phyloP scores from a whole-genome alignment of 306 rosid genomes.

The Prunus persica region DNA sequence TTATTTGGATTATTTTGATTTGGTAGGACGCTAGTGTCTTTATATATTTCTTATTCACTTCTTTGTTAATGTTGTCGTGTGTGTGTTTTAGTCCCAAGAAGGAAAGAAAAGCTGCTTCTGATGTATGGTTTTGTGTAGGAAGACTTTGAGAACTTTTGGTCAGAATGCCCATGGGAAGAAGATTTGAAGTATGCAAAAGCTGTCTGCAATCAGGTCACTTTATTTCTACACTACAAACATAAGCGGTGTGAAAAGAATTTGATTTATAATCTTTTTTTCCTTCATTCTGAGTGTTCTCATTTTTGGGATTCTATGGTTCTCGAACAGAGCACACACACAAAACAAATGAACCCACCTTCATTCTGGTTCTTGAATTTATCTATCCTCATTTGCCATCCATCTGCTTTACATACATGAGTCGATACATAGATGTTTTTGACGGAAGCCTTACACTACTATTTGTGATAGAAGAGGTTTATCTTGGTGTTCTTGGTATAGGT shows the following conservation, averaged over 20 bases:
- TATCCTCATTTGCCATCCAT: background rate
- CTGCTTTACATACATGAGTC: background rate
- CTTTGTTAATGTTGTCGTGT: too few species aligned
- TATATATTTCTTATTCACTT: too few species aligned
- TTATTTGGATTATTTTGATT: background rate
- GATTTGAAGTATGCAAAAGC: conserved; percentile 81
- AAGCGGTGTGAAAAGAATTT: background rate
- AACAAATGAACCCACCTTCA: background rate
- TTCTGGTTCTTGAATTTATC: background rate
- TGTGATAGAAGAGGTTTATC: background rate
- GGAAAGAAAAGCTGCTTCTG: background rate
- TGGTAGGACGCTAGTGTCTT: background rate
- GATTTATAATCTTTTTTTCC: background rate
- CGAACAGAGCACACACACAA: background rate
- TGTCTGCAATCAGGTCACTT: conserved; percentile 71
- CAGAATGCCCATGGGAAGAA: conserved; percentile 96
- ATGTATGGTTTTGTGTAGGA: conserved; percentile 58
- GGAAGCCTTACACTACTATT: background rate
- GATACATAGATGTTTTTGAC: background rate
- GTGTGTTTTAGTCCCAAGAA: background rate
- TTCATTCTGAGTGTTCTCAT: background rate
- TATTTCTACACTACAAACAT: background rate
- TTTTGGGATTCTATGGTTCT: background rate
- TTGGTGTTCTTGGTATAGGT: background rate
- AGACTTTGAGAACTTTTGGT: conserved; percentile 93